phyloP scores from a whole-genome alignment of 164 flowering plant species.

The Tinospora cordifolia region DNA sequence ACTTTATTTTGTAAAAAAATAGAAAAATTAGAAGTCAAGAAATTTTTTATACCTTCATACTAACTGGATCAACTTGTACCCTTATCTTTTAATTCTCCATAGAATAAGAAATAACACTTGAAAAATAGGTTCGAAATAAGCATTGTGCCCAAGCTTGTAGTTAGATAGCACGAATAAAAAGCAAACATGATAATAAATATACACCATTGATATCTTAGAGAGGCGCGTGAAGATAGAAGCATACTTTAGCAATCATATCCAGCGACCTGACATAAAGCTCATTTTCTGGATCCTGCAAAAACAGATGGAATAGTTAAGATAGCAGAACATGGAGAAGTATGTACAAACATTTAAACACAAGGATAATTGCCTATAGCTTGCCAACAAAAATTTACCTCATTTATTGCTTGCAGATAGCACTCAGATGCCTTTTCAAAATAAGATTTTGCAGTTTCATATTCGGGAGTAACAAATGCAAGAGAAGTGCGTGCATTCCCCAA shows the following conservation, averaged over 20 bases:
- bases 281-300: constrained; percentile 56
- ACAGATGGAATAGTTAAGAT: neutral
- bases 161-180: neutral
- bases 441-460: constrained; percentile 45
- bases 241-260: constrained; percentile 68
- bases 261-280: constrained; percentile 65
- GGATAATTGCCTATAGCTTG: neutral
- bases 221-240: neutral
- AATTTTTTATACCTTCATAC: too few relatives aligned
- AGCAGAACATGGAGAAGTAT: neutral
- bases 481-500: constrained; percentile 83
- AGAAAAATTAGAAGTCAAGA: too few relatives aligned
- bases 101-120: too few relatives aligned
- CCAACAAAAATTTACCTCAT: constrained; percentile 43
- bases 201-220: neutral
- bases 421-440: constrained; percentile 56
- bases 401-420: constrained; percentile 61
- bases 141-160: neutral
- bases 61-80: too few relatives aligned
- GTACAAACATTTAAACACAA: neutral
- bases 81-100: too few relatives aligned
- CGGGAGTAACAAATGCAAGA: constrained; percentile 64
- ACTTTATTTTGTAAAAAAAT: too few relatives aligned
- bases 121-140: neutral
- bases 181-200: neutral